These are phyloP conservation scores for Tylopilus sp. DNA, from an alignment of 1,284 basidiomycete species.

Conservation along the genomic window DNA sequence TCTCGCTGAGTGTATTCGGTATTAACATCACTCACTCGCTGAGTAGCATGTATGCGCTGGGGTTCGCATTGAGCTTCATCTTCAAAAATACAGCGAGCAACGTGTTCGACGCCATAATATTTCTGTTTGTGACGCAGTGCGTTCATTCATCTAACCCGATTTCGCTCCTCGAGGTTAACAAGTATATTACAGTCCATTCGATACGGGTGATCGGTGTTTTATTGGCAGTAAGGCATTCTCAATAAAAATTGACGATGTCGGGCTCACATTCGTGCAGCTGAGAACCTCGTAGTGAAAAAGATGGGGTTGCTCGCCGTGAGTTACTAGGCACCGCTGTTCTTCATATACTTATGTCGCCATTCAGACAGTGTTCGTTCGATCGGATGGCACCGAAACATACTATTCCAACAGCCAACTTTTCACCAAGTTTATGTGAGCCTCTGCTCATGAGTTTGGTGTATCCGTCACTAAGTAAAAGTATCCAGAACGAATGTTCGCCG, in stretches of 20 bases:
- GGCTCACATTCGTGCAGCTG: constrained; percentile 36
- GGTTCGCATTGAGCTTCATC: constrained; percentile 67
- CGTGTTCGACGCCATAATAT: constrained; percentile 74
- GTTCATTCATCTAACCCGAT: constrained; percentile 24
- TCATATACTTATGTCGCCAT: constrained; percentile 7
- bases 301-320: constrained; percentile 67
- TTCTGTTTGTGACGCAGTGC: constrained; percentile 74
- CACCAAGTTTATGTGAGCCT: constrained; percentile 62
- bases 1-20: constrained; percentile 65
- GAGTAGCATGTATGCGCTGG: constrained; percentile 64
- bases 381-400: constrained; percentile 69
- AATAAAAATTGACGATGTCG: neutral
- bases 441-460: neutral
- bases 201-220: constrained; percentile 72
- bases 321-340: constrained; percentile 12
- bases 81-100: constrained; percentile 67
- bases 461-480: constrained; percentile 1
- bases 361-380: constrained; percentile 59
- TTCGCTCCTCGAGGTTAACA: constrained; percentile 14
- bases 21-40: constrained; percentile 57
- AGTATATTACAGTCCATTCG: constrained; percentile 51
- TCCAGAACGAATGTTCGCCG: constrained; percentile 63
- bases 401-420: constrained; percentile 74
- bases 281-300: constrained; percentile 69
- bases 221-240: constrained; percentile 48